These are phyloP conservation scores for Annona cherimola DNA, from an alignment of 164 flowering plant genomes.

Conservation along the genomic window DNA sequence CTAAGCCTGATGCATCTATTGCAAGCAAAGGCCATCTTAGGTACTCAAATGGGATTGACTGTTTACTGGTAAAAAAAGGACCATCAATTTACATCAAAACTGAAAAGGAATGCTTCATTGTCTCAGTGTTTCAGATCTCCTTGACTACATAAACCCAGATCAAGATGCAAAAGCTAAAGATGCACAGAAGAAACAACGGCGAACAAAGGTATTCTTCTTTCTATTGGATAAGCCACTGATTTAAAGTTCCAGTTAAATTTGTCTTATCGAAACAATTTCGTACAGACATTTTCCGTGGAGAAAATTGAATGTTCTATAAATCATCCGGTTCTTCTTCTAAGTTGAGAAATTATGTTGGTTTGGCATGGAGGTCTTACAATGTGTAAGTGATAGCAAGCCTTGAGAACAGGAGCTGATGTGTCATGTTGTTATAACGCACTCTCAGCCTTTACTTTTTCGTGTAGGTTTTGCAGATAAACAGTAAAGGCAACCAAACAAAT, in stretches of 20 bases:
- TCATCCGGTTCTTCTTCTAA: neutral
- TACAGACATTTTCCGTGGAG: neutral
- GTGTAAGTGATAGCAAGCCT: too few species aligned
- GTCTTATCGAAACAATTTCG: neutral
- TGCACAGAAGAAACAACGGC: slow-evolving; percentile 55
- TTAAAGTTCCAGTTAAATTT: neutral
- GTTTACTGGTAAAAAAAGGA: slow-evolving; percentile 18
- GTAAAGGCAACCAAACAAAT: slow-evolving; percentile 25
- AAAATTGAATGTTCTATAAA: neutral
- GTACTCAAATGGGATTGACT: slow-evolving; percentile 46
- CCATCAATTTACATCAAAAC: neutral
- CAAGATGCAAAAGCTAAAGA: slow-evolving; percentile 55
- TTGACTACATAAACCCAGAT: slow-evolving; percentile 81
- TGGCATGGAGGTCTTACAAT: too few species aligned
- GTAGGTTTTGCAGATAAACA: slow-evolving; percentile 48
- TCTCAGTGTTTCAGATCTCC: slow-evolving; percentile 90
- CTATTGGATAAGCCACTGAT: neutral
- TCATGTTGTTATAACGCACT: neutral
- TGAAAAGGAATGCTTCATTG: slow-evolving; percentile 25
- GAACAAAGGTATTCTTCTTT: slow-evolving; percentile 51
- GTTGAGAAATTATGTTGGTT: neutral
- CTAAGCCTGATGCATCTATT: slow-evolving; percentile 82
- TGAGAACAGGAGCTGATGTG: neutral
- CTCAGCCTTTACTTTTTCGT: neutral
- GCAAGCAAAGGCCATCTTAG: slow-evolving; percentile 98